A percentile compares a stretch with the other conserved stretches of the same genome.
phyloP scores from a whole-genome alignment of 352 stramenopile genomes.

The Globisporangium iwayamae region DNA sequence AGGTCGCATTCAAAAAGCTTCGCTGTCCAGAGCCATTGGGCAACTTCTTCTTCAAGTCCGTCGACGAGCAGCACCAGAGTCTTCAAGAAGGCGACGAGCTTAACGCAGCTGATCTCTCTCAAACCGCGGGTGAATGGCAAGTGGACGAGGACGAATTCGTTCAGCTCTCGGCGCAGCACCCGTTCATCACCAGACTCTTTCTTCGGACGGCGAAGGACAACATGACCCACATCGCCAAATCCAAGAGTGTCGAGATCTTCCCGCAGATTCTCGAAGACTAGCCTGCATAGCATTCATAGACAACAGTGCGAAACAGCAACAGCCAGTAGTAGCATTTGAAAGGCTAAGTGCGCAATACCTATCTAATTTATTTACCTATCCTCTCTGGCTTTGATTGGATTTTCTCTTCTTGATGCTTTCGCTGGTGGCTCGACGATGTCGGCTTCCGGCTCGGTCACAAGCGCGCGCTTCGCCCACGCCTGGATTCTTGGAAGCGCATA shows the following conservation, averaged over 20 bases:
- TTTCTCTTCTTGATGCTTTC: constrained; percentile 1
- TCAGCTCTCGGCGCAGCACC: constrained; percentile 46
- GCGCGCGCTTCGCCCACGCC: constrained; percentile 50
- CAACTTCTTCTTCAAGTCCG: constrained; percentile 60
- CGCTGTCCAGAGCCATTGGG: constrained; percentile 53
- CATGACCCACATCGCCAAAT: constrained; percentile 49
- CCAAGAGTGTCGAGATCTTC: constrained; percentile 39
- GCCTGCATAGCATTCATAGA: constrained; percentile 6
- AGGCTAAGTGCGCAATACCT: not conserved
- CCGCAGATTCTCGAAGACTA: constrained; percentile 52
- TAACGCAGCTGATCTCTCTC: not conserved
- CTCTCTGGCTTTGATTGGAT: not conserved
- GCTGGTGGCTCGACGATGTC: constrained; percentile 39
- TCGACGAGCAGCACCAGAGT: constrained; percentile 36
- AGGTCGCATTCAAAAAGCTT: constrained; percentile 46
- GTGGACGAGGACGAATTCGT: constrained; percentile 44
- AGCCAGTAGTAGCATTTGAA: not conserved
- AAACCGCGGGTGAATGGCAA: constrained; percentile 19
- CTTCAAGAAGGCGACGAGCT: not conserved
- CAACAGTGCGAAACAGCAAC: constrained; percentile 1
- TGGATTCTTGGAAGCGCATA: constrained; percentile 73
- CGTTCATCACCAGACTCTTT: constrained; percentile 66
- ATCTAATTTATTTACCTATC: constrained; percentile 16
- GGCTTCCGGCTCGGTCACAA: constrained; percentile 54
- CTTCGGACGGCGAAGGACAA: constrained; percentile 63